phyloP scores from a whole-genome alignment of 495 filamentous ascomycete genomes.

The Aspergillus cristatus region DNA sequence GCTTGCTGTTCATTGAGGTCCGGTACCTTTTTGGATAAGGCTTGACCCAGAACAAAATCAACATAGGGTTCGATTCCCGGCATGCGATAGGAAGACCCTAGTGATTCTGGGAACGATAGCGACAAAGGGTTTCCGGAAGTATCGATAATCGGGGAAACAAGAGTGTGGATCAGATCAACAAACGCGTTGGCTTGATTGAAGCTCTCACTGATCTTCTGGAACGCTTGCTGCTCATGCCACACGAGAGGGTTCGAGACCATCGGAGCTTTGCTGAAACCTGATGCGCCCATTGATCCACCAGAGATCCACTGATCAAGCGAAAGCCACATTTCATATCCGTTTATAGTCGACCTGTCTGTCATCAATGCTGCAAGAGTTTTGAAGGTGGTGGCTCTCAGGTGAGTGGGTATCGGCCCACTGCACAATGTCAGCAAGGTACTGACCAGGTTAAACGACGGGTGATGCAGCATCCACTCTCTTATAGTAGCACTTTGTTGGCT shows the following conservation, averaged over 20 bases:
- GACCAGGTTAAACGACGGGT: constrained; percentile 51
- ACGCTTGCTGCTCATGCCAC: constrained; percentile 43
- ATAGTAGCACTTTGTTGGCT: constrained; percentile 58
- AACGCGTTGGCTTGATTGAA: constrained; percentile 81
- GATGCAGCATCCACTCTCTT: constrained; percentile 57
- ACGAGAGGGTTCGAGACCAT: constrained; percentile 29
- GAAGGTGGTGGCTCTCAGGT: constrained; percentile 71
- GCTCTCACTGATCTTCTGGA: constrained; percentile 52
- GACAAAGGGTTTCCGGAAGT: constrained; percentile 43
- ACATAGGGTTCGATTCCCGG: constrained; percentile 86
- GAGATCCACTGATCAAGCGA: constrained; percentile 65
- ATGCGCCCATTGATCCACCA: constrained; percentile 36
- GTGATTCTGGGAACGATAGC: constrained; percentile 75
- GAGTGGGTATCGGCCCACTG: constrained; percentile 56
- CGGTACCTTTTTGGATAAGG: constrained; percentile 53
- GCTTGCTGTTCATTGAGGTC: constrained; percentile 52
- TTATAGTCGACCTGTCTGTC: constrained; percentile 49
- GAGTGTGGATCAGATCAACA: constrained; percentile 57
- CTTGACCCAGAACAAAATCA: constrained; percentile 73
- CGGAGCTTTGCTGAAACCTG: constrained; percentile 24
- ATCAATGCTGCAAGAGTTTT: constrained; percentile 57
- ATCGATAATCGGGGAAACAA: constrained; percentile 54
- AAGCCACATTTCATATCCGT: constrained; percentile 59
- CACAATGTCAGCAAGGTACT: constrained; percentile 60
- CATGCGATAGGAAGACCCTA: constrained; percentile 72